These are phyloP conservation scores for Cydonia oblonga DNA, from an alignment of 331 rosid species.

Conservation along the genomic window DNA sequence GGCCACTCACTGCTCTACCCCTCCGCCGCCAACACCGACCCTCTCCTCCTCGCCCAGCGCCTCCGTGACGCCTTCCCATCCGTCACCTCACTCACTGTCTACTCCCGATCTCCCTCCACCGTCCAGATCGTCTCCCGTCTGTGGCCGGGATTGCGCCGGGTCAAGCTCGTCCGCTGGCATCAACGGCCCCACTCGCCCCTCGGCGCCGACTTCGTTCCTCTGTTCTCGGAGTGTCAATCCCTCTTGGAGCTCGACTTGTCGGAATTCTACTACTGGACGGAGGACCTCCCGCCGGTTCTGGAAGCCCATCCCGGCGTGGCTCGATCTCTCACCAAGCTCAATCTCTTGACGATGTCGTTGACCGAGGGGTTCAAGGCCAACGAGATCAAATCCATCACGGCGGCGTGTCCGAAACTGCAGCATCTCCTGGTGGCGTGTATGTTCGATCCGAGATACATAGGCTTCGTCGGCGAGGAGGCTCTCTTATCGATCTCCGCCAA, in stretches of 20 bases:
- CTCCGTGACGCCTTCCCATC: slow-evolving; percentile 55
- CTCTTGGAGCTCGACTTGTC: slow-evolving; percentile 65
- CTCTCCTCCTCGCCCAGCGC: slow-evolving; percentile 41
- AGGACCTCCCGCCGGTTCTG: slow-evolving; percentile 72
- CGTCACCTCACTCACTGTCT: slow-evolving; percentile 58
- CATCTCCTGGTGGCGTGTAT: slow-evolving; percentile 56
- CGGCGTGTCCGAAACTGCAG: slow-evolving; percentile 60
- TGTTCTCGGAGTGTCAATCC: slow-evolving; percentile 42
- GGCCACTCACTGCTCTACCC: slow-evolving; percentile 73
- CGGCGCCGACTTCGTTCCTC: slow-evolving; percentile 51
- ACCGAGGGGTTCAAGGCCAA: slow-evolving; percentile 56
- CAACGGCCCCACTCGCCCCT: slow-evolving; percentile 35
- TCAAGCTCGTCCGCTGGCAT: slow-evolving; percentile 86
- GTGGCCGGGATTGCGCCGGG: slow-evolving; percentile 65
- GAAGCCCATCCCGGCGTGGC: slow-evolving; percentile 33
- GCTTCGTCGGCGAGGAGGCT: slow-evolving; percentile 67
- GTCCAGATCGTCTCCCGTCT: slow-evolving; percentile 38
- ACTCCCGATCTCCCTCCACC: slow-evolving; percentile 52
- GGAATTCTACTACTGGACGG: slow-evolving; percentile 78
- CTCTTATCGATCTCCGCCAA: slow-evolving; percentile 38
- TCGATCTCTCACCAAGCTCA: slow-evolving; percentile 42
- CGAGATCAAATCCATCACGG: slow-evolving; percentile 49
- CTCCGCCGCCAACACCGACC: slow-evolving; percentile 20
- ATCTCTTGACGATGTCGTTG: slow-evolving; percentile 57
- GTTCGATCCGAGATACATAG: slow-evolving; percentile 71